Evolutionary conservation across 306 rosid species (phyloP).

Genomic region (Cicer cuneatum): DNA sequence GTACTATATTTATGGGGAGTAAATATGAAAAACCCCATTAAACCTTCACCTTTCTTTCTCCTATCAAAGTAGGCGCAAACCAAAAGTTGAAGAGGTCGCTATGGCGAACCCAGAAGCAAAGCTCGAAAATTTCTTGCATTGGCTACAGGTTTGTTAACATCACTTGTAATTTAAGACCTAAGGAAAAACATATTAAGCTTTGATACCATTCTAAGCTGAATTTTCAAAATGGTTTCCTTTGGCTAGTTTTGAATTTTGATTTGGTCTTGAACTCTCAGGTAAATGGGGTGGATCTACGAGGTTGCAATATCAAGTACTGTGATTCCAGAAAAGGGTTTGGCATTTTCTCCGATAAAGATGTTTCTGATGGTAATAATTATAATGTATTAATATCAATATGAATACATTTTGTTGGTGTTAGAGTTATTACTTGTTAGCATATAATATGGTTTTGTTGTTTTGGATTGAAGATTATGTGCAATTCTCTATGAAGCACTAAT

Average conservation of each 20-base stretch:
- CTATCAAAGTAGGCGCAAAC: conserved; percentile 21
- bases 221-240: conserved; percentile 28
- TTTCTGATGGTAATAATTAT: conserved; percentile 67
- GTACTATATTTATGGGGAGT: no score
- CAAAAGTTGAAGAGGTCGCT: conserved; percentile 13
- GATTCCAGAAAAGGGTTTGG: conserved; percentile 90
- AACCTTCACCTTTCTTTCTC: conserved; percentile 3
- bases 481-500: no score
- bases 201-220: not conserved
- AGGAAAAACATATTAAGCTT: not conserved
- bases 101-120: conserved; percentile 71
- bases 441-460: conserved; percentile 23
- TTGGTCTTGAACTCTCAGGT: conserved; percentile 59
- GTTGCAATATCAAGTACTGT: conserved; percentile 74
- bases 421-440: conserved; percentile 24
- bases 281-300: conserved; percentile 75
- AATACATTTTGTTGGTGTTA: conserved; percentile 2
- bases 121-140: conserved; percentile 71
- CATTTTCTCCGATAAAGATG: conserved; percentile 61
- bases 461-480: conserved; percentile 23
- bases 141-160: conserved; percentile 69
- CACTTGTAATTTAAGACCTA: not conserved
- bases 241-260: conserved; percentile 38
- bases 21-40: not conserved
- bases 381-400: conserved; percentile 48